Base-by-base conservation (phyloP, 2,329 filamentous ascomycete species). In the Aspergillus ustus region DNA sequence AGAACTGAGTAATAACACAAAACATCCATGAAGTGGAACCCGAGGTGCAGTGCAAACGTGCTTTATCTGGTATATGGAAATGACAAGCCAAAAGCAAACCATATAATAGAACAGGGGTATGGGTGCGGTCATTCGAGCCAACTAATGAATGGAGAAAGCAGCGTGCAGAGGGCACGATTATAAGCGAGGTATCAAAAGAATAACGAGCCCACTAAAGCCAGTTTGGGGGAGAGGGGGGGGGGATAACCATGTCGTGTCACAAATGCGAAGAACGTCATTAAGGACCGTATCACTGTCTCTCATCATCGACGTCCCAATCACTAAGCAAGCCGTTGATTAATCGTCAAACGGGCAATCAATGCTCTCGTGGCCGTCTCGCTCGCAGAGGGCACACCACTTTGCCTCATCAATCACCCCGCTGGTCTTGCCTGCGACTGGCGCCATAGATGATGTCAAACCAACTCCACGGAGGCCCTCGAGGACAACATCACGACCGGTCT, bases 301-400 rank as follows among this genome's bases (percentile, higher is more conserved):
- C 55, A 56, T 40, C 43, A 60, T 59, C 50, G 45, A 48, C 49
- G 58, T 60, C 40, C 31, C 19, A 49, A 25, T 29, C 19, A 20
- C 44, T 31, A 40, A 13, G 15, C 19, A n/a, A 28, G 37, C 13
- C 46, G n/a, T 11, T 22, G 11, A 51, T 64, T 75, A 80, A 76
- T 96, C 92, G 79, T 97, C 93, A 77, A 96, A 91, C 13, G 93
- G 93, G 78, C 93, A 97, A 77, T 96, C 92, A 63, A 96, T 93
- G 72, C 94, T 97, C 77, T 97, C 91, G 75, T 99, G 95, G 15
- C 95, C 95, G 72, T 99, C 95, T 64, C 92, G 88, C 82, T 99
- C 95, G 75, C 95, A 99, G 49, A 98, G 83, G 17, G 95, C 95
- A 78, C 95, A 99, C 95, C 95, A 99, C 80, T 97, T 97, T 64